Percentiles rank a stretch among this genome's conserved stretches.
Conservation (phyloP, 257 asterid species). For the Plantago elongata region DNA sequence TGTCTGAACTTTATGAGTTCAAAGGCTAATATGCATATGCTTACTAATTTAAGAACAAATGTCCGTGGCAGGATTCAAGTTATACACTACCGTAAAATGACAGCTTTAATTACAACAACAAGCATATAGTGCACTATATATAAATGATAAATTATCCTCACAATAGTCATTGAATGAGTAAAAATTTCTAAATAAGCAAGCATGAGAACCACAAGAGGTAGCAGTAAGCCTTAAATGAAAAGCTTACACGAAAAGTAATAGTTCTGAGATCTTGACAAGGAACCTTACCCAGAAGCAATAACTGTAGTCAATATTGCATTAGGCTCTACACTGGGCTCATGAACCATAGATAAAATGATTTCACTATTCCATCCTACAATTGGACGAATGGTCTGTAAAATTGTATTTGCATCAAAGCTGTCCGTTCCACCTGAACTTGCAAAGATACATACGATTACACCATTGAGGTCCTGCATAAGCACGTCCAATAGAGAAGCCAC, state of each 20-base stretch:
- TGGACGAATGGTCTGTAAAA: conserved; percentile 46
- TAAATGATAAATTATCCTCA: background rate
- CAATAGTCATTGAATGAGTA: too few relatives aligned
- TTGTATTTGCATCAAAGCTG: conserved; percentile 37
- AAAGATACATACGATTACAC: conserved; percentile 64
- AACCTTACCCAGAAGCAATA: conserved; percentile 71
- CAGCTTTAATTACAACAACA: background rate
- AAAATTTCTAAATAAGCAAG: background rate
- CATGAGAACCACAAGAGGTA: background rate
- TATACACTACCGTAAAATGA: background rate
- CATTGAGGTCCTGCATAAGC: conserved; percentile 56
- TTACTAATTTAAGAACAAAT: too few relatives aligned
- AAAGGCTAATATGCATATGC: too few relatives aligned
- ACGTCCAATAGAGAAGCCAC: conserved; percentile 13
- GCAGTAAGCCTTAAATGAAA: too few relatives aligned
- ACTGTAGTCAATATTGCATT: conserved; percentile 57
- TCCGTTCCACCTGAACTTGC: conserved; percentile 62
- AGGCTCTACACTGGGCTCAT: conserved; percentile 55
- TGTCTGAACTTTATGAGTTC: background rate
- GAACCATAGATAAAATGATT: conserved; percentile 47
- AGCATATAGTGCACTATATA: background rate
- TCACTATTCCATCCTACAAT: conserved; percentile 50
- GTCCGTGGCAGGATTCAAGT: too few relatives aligned
- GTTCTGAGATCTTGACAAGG: conserved; percentile 8
- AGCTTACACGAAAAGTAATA: conserved; percentile 4